A percentile compares a stretch with the other conserved stretches of the same genome.
These are phyloP conservation scores for Penicillium cosmopolitanum DNA, from an alignment of 495 filamentous ascomycete genomes.

Conservation along the genomic window DNA sequence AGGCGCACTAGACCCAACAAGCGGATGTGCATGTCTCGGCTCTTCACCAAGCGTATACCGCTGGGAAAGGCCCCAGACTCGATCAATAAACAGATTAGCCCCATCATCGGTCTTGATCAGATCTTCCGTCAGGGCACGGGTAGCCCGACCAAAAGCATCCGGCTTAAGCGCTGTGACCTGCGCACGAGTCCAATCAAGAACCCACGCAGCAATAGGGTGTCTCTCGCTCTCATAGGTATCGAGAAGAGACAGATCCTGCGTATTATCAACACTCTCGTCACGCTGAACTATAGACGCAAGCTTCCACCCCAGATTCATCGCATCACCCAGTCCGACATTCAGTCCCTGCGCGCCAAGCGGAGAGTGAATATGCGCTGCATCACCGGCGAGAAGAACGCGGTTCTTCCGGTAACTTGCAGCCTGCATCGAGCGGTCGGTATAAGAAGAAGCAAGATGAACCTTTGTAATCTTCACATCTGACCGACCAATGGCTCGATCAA, in stretches of 20 bases:
- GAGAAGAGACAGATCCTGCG: slow-evolving; percentile 32
- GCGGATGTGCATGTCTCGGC: slow-evolving; percentile 18
- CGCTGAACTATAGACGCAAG: slow-evolving; percentile 38
- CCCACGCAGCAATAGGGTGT: slow-evolving; percentile 28
- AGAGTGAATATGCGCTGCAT: slow-evolving; percentile 53
- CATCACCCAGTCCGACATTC: slow-evolving; percentile 54
- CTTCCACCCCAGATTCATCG: slow-evolving; percentile 54
- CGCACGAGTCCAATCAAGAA: slow-evolving; percentile 36
- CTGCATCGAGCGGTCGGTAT: slow-evolving; percentile 36
- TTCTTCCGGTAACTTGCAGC: slow-evolving; percentile 27
- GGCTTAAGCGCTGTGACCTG: slow-evolving; percentile 28
- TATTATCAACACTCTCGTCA: neutral
- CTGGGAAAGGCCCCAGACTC: slow-evolving; percentile 34
- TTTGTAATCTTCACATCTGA: slow-evolving; percentile 26
- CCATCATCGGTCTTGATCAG: slow-evolving; percentile 34
- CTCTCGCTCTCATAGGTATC: slow-evolving; percentile 34
- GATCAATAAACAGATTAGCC: slow-evolving; percentile 32
- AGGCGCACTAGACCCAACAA: slow-evolving; percentile 33
- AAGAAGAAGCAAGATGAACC: slow-evolving; percentile 28
- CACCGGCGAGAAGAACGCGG: slow-evolving; percentile 50
- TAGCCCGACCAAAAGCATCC: slow-evolving; percentile 19
- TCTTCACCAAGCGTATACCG: slow-evolving; percentile 28
- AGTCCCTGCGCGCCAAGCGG: slow-evolving; percentile 53
- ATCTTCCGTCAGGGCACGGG: slow-evolving; percentile 23
- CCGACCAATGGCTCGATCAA: slow-evolving; percentile 26